A percentile compares a stretch with the other conserved stretches of the same genome.
Evolutionary conservation across 305 asterid genomes (phyloP).

Genomic region (Fraxinus albicans): DNA sequence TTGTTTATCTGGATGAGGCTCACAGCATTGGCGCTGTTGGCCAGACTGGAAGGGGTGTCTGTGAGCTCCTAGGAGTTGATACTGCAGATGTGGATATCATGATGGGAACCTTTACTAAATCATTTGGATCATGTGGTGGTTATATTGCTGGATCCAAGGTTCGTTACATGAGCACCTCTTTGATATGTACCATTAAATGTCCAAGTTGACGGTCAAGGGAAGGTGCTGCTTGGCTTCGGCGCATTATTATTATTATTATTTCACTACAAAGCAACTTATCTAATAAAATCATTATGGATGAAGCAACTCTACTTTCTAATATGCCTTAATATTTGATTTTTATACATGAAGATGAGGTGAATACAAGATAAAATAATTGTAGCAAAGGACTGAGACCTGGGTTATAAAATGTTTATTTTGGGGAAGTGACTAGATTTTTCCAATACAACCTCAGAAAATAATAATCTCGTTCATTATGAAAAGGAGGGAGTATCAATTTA

Average conservation of each 20-base stretch:
- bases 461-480: not conserved
- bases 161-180: conserved; percentile 24
- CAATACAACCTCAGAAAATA: not conserved
- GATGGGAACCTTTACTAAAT: conserved; percentile 99
- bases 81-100: conserved; percentile 90
- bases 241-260: not conserved
- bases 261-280: too few species aligned
- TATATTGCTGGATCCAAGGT: conserved; percentile 98
- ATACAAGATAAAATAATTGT: not conserved
- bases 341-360: not conserved
- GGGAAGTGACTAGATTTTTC: not conserved
- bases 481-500: not conserved
- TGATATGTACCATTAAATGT: conserved; percentile 12
- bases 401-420: not conserved
- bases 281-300: not conserved
- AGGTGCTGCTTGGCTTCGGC: conserved; percentile 4
- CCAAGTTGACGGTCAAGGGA: not conserved
- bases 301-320: not conserved
- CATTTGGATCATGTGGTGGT: conserved; percentile 99
- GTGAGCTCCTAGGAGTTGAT: conserved; percentile 96
- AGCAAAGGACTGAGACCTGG: not conserved
- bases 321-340: not conserved
- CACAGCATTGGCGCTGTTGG: conserved; percentile 99
- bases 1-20: conserved; percentile 94
- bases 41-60: conserved; percentile 92